These are phyloP conservation scores for Bifiguratus adelaidae DNA, from an alignment of 192 early-diverging fungal genomes.

Conservation along the genomic window DNA sequence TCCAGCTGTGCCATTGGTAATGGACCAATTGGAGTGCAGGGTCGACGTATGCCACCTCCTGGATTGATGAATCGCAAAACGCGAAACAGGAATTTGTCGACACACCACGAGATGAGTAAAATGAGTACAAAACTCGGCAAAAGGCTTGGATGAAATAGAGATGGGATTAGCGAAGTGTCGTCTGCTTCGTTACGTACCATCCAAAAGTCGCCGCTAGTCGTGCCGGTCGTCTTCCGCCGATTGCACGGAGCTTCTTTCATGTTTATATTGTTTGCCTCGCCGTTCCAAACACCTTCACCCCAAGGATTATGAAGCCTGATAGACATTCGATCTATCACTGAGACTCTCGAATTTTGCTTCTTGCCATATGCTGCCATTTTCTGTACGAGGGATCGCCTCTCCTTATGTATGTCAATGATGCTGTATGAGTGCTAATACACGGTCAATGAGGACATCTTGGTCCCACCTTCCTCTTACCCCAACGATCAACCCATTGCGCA, in stretches of 20 bases:
- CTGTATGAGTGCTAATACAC: slow-evolving; percentile 5
- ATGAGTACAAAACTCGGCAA: slow-evolving; percentile 25
- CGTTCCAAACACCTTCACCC: slow-evolving; percentile 18
- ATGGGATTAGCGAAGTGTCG: slow-evolving; percentile 2
- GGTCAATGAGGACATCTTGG: neutral
- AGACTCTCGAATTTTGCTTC: too few species aligned
- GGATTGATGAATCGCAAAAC: slow-evolving; percentile 5
- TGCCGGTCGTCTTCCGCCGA: slow-evolving; percentile 13
- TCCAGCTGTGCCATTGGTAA: slow-evolving; percentile 16
- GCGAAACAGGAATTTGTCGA: slow-evolving; percentile 17
- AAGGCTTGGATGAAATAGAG: slow-evolving; percentile 1
- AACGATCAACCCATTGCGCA: slow-evolving; percentile 15
- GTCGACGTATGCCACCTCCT: slow-evolving; percentile 15
- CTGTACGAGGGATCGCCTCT: too few species aligned
- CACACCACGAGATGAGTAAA: slow-evolving; percentile 28
- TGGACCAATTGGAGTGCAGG: slow-evolving; percentile 27
- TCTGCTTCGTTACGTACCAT: slow-evolving; percentile 20
- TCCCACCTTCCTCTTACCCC: slow-evolving; percentile 5
- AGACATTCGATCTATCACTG: slow-evolving; percentile 7
- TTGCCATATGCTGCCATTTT: too few species aligned
- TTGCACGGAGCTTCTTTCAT: slow-evolving; percentile 24
- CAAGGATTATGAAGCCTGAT: slow-evolving; percentile 34
- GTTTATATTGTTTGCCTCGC: slow-evolving; percentile 22
- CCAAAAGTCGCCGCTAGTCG: slow-evolving; percentile 29
- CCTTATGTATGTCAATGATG: too few species aligned